Conservation (phyloP, 495 filamentous ascomycete species). For the Neurospora discreta region DNA sequence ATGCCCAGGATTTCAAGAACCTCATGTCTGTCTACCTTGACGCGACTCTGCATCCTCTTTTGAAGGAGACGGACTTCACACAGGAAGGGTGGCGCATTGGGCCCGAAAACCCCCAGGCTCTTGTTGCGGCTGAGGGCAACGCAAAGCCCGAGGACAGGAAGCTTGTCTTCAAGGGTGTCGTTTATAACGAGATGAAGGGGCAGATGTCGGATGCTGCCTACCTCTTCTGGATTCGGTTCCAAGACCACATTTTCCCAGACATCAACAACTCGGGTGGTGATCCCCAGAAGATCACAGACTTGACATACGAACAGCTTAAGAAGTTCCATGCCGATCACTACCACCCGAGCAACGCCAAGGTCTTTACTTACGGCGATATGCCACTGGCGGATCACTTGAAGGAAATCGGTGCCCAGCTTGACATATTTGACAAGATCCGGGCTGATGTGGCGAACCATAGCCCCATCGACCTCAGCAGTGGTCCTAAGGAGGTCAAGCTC, state of each 20-base stretch:
- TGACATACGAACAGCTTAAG: conserved; percentile 77
- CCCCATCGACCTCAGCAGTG: conserved; percentile 60
- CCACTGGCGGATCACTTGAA: conserved; percentile 66
- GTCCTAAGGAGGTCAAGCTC: conserved; percentile 56
- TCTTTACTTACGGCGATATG: conserved; percentile 94
- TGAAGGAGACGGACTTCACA: conserved; percentile 83
- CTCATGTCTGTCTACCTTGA: conserved; percentile 95
- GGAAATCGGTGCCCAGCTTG: conserved; percentile 62
- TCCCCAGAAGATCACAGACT: conserved; percentile 87
- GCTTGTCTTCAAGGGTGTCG: conserved; percentile 94
- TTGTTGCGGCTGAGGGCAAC: conserved; percentile 31
- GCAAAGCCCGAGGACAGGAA: conserved; percentile 35
- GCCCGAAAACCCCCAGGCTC: conserved; percentile 67
- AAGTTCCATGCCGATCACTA: conserved; percentile 86
- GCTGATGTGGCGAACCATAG: conserved; percentile 61
- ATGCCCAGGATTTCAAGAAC: conserved; percentile 87
- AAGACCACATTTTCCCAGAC: conserved; percentile 85
- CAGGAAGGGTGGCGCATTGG: conserved; percentile 97
- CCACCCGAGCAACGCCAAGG: conserved; percentile 90
- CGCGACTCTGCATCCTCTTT: conserved; percentile 77
- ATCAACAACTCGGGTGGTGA: conserved; percentile 96
- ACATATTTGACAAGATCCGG: conserved; percentile 54
- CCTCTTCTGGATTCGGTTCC: conserved; percentile 85
- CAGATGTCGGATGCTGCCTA: conserved; percentile 97
- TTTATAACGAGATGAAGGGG: conserved; percentile 99